phyloP scores from a whole-genome alignment of 805 yeast genomes.

The Lachancea fermentati region DNA sequence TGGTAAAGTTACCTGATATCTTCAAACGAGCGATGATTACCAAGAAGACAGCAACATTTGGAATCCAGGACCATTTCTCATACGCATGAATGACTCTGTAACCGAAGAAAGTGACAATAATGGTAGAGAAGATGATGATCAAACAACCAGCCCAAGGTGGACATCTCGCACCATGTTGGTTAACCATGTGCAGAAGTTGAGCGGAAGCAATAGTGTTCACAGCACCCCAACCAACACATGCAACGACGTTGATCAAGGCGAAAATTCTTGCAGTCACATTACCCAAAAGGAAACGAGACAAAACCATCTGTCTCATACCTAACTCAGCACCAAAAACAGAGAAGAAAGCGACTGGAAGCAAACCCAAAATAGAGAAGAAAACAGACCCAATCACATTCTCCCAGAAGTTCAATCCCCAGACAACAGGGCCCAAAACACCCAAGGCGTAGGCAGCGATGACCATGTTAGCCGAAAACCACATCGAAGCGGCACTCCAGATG shows the following conservation, averaged over 20 bases:
- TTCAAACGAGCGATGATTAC: conserved; percentile 75
- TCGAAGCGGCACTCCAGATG: conserved; percentile 64
- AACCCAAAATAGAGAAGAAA: conserved; percentile 70
- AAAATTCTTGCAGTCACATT: conserved; percentile 69
- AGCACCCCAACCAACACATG: conserved; percentile 95
- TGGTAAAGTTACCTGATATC: conserved; percentile 56
- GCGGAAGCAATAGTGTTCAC: conserved; percentile 89
- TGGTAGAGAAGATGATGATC: conserved; percentile 60
- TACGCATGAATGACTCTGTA: conserved; percentile 74
- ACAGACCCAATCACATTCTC: conserved; percentile 60
- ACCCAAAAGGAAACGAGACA: conserved; percentile 76
- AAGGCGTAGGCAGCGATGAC: conserved; percentile 78
- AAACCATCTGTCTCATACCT: conserved; percentile 84
- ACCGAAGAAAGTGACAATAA: conserved; percentile 75
- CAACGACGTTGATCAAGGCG: conserved; percentile 69
- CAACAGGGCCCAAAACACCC: conserved; percentile 65
- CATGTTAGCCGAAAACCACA: conserved; percentile 90
- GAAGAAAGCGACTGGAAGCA: conserved; percentile 73
- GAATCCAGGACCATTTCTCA: conserved; percentile 87
- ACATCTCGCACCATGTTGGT: conserved; percentile 44
- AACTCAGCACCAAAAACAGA: conserved; percentile 77
- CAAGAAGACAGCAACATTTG: conserved; percentile 65
- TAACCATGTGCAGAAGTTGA: conserved; percentile 72
- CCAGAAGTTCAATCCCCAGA: conserved; percentile 68
- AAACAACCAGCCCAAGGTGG: conserved; percentile 93